These are phyloP conservation scores for Mollisiaceae sp. DNA, from an alignment of 2,329 filamentous ascomycete species.

Conservation along the genomic window DNA sequence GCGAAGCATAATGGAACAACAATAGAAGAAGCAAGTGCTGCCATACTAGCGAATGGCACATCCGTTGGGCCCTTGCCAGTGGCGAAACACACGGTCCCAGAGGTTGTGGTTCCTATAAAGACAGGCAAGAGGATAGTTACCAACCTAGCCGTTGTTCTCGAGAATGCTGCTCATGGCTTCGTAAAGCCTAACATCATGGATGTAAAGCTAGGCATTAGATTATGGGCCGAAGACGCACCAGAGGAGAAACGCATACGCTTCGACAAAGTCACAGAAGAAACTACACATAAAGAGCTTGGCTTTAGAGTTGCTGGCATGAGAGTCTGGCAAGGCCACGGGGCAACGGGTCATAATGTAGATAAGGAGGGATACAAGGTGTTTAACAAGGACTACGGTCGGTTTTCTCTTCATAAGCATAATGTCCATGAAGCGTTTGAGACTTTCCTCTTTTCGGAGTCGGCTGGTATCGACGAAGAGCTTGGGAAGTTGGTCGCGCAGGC, in stretches of 20 bases:
- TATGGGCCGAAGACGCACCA: constrained; percentile 81
- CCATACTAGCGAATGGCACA: constrained; percentile 6
- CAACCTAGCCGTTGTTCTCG: constrained; percentile 79
- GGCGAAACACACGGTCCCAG: constrained; percentile 37
- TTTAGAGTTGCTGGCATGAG: constrained; percentile 71
- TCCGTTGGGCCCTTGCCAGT: constrained; percentile 24
- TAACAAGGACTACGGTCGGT: constrained; percentile 66
- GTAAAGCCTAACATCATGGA: constrained; percentile 88
- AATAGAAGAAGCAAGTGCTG: constrained; percentile 50
- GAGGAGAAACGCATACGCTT: constrained; percentile 64
- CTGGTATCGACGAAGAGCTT: constrained; percentile 63
- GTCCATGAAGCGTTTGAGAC: constrained; percentile 58
- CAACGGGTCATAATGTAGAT: constrained; percentile 57
- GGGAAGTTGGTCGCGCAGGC: constrained; percentile 59
- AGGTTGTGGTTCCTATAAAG: constrained; percentile 32
- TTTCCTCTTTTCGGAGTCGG: constrained; percentile 63
- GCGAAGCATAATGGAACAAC: constrained; percentile 48
- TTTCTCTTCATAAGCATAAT: constrained; percentile 57
- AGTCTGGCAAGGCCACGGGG: constrained; percentile 61
- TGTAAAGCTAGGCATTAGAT: constrained; percentile 82
- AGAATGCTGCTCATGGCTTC: constrained; percentile 84
- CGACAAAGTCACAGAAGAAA: constrained; percentile 61
- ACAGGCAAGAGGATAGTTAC: constrained; percentile 65
- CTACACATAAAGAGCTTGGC: constrained; percentile 64
- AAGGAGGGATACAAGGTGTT: constrained; percentile 62